Base-by-base conservation (phyloP, 108 stramenopile genomes). In the Discostella pseudostelligera region DNA sequence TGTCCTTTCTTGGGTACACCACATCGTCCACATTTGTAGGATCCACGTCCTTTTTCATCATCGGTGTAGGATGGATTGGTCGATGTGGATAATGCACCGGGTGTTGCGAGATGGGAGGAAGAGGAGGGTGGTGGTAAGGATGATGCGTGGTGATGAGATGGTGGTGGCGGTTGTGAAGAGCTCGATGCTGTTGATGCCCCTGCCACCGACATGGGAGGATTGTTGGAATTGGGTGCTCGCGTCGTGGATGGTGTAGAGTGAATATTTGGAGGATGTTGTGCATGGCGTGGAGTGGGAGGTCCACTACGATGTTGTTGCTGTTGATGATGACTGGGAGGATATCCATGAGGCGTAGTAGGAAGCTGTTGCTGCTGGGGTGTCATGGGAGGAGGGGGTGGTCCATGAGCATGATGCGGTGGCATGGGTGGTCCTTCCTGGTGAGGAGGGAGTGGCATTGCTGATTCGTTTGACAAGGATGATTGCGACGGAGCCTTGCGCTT, bases 1-100 rank as follows among this genome's bases (percentile, higher is more conserved):
- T 96, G 94, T 12, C 94, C 94, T 59, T 93, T 93, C 58, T 96
- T 96, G 22, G 94, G 94, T 12, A 86, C 91, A 7, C 94, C 94
- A 50, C 94, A 96, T 72, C 84, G 69, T 68, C 91, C 91, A 61
- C 91, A 92, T 58, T 86, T 86, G 81, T 92, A 92, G 20, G 79
- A 83, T 32, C 91, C 91, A 19, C 91, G 67, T 59, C 87, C 87
- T 67, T 87, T 92, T 65, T 92, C 91, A 59, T 87, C 88, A 25
- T 79, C 71, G 53, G 55, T 72, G 26, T 67, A 54, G 1, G 53
- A 43, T 43, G 42, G n/a, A n/a, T n/a, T 36, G 10, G 53, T 54
- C 7, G 53, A 54, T 28, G 53, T 35, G 53, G 32, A 25, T 29
- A 29, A 54, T 25, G 49, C 22, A 1, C 49, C 49, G 0, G 49